Base-by-base conservation (phyloP, 2,329 filamentous ascomycete genomes). In the Trichoderma atrobrunneum region DNA sequence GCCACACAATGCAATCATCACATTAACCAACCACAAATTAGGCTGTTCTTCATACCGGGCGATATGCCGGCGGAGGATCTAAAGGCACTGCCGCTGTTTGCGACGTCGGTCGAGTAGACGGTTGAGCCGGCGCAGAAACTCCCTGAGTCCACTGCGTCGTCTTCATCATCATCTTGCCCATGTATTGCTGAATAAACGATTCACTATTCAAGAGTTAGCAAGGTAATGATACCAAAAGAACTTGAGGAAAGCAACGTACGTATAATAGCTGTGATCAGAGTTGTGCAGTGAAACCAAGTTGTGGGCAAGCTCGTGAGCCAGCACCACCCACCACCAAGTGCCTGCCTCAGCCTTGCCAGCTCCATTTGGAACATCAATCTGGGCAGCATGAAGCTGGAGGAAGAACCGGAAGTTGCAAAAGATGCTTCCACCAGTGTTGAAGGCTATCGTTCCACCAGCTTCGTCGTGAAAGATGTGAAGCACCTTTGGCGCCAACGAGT, bases 381-480 rank as follows among this genome's bases (percentile, higher is more conserved):
- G 81, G 16, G 83, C 78, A 59, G 89, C 85, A 78, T 98, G 95
- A 36, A 98, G 82, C 78, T 95, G 90, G 73, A 92, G 82, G 80
- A 95, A 98, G 84, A 93, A 97, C 21, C 93, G 87, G 74, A 97
- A 87, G 79, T 99, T 99, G 85, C 94, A 98, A 84, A 98, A 99
- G 34, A 99, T 88, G 77, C 92, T 93, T 48, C 95, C 95, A 51
- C 87, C 89, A 10, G 89, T 88, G 80, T 99, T 99, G 86, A 99
- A 99, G 0, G 95, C 96, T 74, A 99, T 97, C 0, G 94, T 95
- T 71, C 88, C 89, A 5, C 94, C 93, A 3, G 84, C 82, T 54
- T 91, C 89, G 76, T 98, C 95, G 77, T 94, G 94, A 83, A 95
- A 98, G 65, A 98, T 92, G 79, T 97, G 95, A 72, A 98, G 81